Evolutionary conservation across 306 rosid species (phyloP).

Genomic region (Inga leiocalycina): DNA sequence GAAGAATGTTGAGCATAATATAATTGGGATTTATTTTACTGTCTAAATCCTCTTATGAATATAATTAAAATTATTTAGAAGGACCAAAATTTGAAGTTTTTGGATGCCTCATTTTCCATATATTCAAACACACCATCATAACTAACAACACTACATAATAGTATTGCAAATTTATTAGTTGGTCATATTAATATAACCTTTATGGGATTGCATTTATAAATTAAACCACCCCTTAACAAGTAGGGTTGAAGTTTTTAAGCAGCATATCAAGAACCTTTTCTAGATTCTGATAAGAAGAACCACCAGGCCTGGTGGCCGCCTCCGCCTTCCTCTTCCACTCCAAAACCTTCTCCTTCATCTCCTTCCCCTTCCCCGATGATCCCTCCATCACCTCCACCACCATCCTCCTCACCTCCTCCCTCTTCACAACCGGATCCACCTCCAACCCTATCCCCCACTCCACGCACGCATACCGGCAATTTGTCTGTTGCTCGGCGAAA

Average conservation of each 20-base stretch:
- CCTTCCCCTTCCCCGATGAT: not conserved
- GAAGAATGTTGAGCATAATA: too few relatives aligned
- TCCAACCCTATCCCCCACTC: constrained; percentile 35
- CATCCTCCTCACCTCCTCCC: constrained; percentile 11
- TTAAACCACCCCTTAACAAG: not conserved
- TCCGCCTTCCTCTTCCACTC: constrained; percentile 28
- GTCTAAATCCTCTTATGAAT: too few relatives aligned
- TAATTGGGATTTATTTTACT: too few relatives aligned
- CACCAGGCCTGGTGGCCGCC: not conserved
- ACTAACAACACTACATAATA: too few relatives aligned
- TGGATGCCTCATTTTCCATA: not conserved
- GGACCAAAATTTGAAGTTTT: not conserved
- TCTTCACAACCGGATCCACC: not conserved
- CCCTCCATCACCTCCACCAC: constrained; percentile 16
- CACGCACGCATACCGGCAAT: constrained; percentile 26
- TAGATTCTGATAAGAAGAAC: constrained; percentile 6
- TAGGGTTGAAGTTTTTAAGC: not conserved
- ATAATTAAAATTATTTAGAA: too few relatives aligned
- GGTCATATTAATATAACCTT: too few relatives aligned
- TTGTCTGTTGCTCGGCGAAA: constrained; percentile 30
- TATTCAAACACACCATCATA: too few relatives aligned
- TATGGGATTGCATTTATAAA: too few relatives aligned
- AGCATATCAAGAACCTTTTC: not conserved
- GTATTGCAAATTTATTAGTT: too few relatives aligned
- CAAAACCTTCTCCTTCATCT: constrained; percentile 1